Evolutionary conservation across 2,329 filamentous ascomycete genomes (phyloP).

Genomic region (Dactylonectria estremocensis): DNA sequence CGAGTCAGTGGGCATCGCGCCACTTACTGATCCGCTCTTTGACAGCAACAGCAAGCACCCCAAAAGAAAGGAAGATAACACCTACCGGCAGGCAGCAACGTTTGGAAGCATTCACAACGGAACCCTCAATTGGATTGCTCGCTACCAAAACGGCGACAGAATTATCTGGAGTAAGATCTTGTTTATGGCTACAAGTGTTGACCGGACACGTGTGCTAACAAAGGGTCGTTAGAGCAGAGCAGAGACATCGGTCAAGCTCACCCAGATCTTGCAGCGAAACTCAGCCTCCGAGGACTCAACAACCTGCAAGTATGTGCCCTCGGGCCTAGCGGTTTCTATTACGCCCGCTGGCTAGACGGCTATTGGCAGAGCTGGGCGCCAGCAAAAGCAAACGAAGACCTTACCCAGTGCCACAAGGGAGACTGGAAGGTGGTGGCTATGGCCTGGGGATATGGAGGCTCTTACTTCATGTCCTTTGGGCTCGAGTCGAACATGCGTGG

Average conservation of each 20-base stretch:
- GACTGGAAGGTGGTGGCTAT: not conserved
- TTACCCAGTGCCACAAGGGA: not conserved
- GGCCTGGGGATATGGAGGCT: conserved; percentile 17
- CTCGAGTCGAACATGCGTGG: not conserved
- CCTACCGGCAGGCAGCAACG: too few species aligned
- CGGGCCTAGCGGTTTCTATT: conserved; percentile 8
- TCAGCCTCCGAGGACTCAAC: not conserved
- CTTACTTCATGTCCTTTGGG: conserved; percentile 20
- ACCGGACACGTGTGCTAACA: not conserved
- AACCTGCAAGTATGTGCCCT: conserved; percentile 10
- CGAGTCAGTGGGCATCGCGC: not conserved
- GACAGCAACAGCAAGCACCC: too few species aligned
- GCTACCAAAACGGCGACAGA: too few species aligned
- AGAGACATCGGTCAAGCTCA: conserved; percentile 5
- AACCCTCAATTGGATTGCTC: too few species aligned
- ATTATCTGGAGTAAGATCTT: conserved; percentile 5
- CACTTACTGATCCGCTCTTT: too few species aligned
- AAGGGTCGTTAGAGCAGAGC: not conserved
- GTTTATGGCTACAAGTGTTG: not conserved
- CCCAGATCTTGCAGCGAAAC: not conserved
- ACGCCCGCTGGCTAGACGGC: conserved; percentile 1
- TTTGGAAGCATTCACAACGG: too few species aligned
- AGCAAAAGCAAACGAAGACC: not conserved
- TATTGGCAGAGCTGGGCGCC: conserved; percentile 14
- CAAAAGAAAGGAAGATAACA: too few species aligned